Base-by-base conservation (phyloP, 345 rosid genomes). In the Streptanthus diversifolius region DNA sequence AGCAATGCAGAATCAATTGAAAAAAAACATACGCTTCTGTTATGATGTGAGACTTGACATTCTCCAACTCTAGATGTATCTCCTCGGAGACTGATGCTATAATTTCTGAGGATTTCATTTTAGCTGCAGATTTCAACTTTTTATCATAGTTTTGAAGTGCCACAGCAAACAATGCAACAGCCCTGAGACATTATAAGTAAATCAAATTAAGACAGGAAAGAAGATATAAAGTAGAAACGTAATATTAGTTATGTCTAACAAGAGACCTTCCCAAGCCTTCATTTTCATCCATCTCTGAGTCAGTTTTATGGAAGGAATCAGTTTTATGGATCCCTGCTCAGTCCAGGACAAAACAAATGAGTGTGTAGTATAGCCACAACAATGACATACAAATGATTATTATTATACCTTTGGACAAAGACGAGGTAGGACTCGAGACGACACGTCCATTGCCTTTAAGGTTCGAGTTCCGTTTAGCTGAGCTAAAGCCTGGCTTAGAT, bases 201-300 rank as follows among this genome's bases (percentile, higher is more conserved):
- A 81, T 44, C 55, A 63, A 68, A 71, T 70, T 59, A 63, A 80
- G 49, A 49, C 56, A 59, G 35, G 63, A 49, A 60, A 27, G 24
- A 67, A 60, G 73, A 13, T 21, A 49, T 18, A 68, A 44, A 33
- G 43, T 43, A 35, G 64, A 66, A 33, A 51, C 19, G 56, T 32
- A 66, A 29, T 41, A 54, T 22, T n/a, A 49, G 10, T 48, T 62
- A 48, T 60, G 71, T 17, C 52, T 30, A 49, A 66, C 55, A 75
- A 74, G 56, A 74, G 70, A 92, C 98, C 97, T 95, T 71, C 85
- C 82, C 81, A 83, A 72, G 56, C 88, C 99, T 77, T 84, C 88
- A 79, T 80, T 88, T 72, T 84, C 88, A 56, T 66, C 79, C 76
- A 71, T 80, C 74, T 83, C 90, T 48, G 80, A 72, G n/a, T 80